Conservation (phyloP, 352 stramenopile genomes). For the Globisporangium orthogonon region DNA sequence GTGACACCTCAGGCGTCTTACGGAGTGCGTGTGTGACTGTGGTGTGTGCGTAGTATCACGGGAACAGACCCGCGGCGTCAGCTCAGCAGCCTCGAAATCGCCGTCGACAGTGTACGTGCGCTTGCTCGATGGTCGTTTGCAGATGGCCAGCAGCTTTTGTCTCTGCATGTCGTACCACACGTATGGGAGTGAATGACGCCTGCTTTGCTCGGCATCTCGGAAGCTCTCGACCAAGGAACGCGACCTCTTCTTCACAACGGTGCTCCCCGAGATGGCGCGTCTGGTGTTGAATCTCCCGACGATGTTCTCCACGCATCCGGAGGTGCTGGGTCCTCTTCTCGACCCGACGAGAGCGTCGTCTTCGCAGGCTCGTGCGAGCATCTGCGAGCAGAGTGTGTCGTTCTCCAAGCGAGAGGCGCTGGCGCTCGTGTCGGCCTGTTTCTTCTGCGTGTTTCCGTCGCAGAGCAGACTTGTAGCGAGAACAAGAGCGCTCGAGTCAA, state of each 20-base stretch:
- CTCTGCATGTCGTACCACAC: not conserved
- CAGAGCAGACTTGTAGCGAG: constrained; percentile 18
- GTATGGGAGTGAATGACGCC: not conserved
- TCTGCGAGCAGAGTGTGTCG: constrained; percentile 17
- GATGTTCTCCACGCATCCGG: constrained; percentile 30
- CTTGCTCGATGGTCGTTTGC: not conserved
- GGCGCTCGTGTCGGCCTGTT: constrained; percentile 43
- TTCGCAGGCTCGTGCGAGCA: constrained; percentile 6
- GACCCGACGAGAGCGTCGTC: not conserved
- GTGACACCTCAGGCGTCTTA: not conserved
- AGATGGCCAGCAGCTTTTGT: not conserved
- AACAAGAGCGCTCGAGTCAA: not conserved
- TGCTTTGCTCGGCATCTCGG: constrained; percentile 9
- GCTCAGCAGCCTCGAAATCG: constrained; percentile 34
- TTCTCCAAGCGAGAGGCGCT: constrained; percentile 45
- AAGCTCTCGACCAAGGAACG: constrained; percentile 29
- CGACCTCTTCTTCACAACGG: constrained; percentile 26
- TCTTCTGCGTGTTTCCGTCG: constrained; percentile 57
- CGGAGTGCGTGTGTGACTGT: constrained; percentile 3
- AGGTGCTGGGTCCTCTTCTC: constrained; percentile 29
- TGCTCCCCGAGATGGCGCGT: constrained; percentile 43
- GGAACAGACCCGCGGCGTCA: constrained; percentile 17
- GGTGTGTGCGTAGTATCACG: constrained; percentile 18
- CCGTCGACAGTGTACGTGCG: constrained; percentile 24
- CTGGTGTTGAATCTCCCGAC: constrained; percentile 45